A percentile compares a stretch with the other conserved stretches of the same genome.
These are phyloP conservation scores for Volvox carteri DNA, from an alignment of 163 green algal species.

Conservation along the genomic window DNA sequence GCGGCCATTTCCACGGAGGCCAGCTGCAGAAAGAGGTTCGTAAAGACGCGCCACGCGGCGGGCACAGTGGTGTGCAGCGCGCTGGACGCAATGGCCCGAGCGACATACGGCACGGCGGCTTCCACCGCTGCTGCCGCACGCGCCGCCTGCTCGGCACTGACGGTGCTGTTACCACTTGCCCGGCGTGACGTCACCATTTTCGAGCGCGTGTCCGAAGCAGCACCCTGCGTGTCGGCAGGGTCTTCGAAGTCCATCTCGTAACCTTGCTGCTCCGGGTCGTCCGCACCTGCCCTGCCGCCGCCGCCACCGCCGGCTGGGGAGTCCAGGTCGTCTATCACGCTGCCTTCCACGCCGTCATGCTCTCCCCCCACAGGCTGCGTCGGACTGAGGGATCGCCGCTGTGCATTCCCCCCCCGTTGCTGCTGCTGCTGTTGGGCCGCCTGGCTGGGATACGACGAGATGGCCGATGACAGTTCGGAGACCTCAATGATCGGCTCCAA, in stretches of 20 bases:
- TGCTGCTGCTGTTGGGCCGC: slow-evolving; percentile 9
- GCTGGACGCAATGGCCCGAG: slow-evolving; percentile 29
- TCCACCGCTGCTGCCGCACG: not conserved
- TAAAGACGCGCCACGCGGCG: slow-evolving; percentile 32
- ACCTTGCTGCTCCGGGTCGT: not conserved
- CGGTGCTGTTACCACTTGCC: not conserved
- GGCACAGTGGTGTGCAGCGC: slow-evolving; percentile 31
- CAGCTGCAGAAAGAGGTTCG: slow-evolving; percentile 19
- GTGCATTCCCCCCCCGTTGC: no score
- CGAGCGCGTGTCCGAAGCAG: no score
- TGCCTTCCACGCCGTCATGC: no score
- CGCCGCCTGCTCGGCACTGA: not conserved
- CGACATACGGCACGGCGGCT: not conserved
- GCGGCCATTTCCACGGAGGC: not conserved
- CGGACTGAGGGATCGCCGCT: no score
- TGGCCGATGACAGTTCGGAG: slow-evolving; percentile 4
- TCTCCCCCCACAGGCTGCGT: no score
- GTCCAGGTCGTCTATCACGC: not conserved
- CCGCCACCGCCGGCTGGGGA: not conserved
- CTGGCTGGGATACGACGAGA: not conserved
- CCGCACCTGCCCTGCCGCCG: not conserved
- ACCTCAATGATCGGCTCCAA: slow-evolving; percentile 25
- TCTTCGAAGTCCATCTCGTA: not conserved
- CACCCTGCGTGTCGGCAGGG: not conserved
- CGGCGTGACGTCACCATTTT: not conserved